These are phyloP conservation scores for Citrullus amarus DNA, from an alignment of 306 rosid genomes.

Conservation along the genomic window DNA sequence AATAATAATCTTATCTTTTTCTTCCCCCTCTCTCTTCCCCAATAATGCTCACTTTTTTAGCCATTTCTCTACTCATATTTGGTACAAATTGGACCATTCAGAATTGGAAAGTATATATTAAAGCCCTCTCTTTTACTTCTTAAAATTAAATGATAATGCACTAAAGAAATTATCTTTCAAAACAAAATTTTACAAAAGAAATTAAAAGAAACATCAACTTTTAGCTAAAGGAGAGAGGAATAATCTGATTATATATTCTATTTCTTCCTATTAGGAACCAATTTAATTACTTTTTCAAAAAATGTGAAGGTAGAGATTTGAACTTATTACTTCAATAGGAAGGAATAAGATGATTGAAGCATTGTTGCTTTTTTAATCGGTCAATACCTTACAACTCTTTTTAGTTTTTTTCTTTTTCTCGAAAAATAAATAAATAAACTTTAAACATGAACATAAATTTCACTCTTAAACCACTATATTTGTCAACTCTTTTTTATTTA, in stretches of 20 bases:
- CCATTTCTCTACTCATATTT: not conserved
- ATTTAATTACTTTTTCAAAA: not conserved
- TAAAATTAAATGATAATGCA: not conserved
- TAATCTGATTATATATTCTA: not conserved
- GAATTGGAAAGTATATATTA: not conserved
- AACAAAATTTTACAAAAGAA: not conserved
- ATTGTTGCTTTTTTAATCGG: too few species aligned
- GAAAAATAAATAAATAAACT: too few species aligned
- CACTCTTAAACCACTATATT: too few species aligned
- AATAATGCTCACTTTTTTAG: conserved; percentile 1
- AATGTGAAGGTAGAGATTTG: too few species aligned
- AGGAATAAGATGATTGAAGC: too few species aligned
- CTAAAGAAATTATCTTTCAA: not conserved
- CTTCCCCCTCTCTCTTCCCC: not conserved
- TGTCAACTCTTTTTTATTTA: too few species aligned
- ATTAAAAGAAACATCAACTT: not conserved
- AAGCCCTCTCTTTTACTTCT: not conserved
- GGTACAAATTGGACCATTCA: conserved; percentile 1
- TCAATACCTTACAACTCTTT: too few species aligned
- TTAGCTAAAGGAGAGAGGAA: not conserved
- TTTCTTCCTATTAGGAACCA: not conserved
- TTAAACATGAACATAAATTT: too few species aligned
- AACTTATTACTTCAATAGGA: too few species aligned
- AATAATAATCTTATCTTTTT: not conserved
- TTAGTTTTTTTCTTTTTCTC: too few species aligned